These are phyloP conservation scores for Acanthamoeba healyi DNA, from an alignment of 208 protist genomes.

Conservation along the genomic window DNA sequence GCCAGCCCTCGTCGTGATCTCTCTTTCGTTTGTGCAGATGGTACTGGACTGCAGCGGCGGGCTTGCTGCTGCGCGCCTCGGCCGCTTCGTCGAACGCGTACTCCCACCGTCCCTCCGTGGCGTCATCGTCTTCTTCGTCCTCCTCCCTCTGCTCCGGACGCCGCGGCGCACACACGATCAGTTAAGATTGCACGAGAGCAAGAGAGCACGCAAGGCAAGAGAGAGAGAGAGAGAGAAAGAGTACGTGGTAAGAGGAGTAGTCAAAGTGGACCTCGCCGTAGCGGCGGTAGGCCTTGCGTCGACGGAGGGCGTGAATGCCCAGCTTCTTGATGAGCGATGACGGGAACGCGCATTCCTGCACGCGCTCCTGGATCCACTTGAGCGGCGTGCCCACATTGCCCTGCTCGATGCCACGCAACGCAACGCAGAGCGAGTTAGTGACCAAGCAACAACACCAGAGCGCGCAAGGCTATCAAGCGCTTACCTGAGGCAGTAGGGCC, in stretches of 20 bases:
- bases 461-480: not conserved
- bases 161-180: too few relatives aligned
- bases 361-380: not conserved
- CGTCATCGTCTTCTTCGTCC: not conserved
- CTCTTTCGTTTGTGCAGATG: not conserved
- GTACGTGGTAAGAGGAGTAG: not conserved
- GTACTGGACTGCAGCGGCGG: not conserved
- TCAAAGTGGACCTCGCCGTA: conserved; percentile 35
- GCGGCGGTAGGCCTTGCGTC: not conserved
- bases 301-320: conserved; percentile 1
- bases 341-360: conserved; percentile 7
- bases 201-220: not conserved
- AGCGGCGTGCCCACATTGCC: conserved; percentile 53
- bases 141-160: not conserved
- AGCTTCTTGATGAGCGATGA: not conserved
- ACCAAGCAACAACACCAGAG: not conserved
- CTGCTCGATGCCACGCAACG: not conserved
- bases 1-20: not conserved
- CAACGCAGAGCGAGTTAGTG: not conserved
- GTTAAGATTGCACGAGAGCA: too few relatives aligned
- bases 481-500: not conserved
- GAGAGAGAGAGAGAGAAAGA: not conserved
- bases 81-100: not conserved
- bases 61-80: not conserved
- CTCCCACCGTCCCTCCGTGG: not conserved